Evolutionary conservation across 2,329 filamentous ascomycete species (phyloP).

Genomic region (Alternaria arborescens): DNA sequence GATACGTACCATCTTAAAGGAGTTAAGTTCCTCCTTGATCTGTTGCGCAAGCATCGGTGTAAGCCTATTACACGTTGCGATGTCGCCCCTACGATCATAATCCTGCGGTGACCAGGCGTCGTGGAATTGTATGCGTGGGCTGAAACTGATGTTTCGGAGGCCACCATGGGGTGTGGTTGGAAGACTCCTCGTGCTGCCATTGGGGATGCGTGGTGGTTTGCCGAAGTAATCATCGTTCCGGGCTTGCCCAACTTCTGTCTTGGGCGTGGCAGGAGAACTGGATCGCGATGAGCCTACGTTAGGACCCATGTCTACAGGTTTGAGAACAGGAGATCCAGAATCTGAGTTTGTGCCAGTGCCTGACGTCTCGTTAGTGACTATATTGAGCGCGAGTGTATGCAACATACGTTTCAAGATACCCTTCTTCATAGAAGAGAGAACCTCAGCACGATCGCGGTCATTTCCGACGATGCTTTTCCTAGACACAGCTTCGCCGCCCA

Average conservation of each 20-base stretch:
- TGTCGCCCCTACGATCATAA: conserved; percentile 94
- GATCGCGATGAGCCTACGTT: conserved; percentile 82
- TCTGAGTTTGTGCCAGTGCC: conserved; percentile 66
- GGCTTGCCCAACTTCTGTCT: conserved; percentile 64
- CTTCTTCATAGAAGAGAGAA: conserved; percentile 90
- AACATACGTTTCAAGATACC: conserved; percentile 89
- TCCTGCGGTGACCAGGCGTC: conserved; percentile 96
- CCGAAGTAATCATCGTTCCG: conserved; percentile 88
- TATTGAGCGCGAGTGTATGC: conserved; percentile 11
- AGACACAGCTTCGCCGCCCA: conserved; percentile 59
- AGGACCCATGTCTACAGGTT: conserved; percentile 67
- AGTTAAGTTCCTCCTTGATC: conserved; percentile 99
- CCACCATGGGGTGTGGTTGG: conserved; percentile 77
- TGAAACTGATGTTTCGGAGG: conserved; percentile 76
- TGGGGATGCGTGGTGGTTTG: conserved; percentile 72
- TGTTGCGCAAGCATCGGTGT: conserved; percentile 98
- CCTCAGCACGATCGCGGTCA: conserved; percentile 88
- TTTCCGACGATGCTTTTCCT: conserved; percentile 91
- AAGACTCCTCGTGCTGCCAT: conserved; percentile 79
- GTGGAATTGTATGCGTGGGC: conserved; percentile 90
- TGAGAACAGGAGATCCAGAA: conserved; percentile 73
- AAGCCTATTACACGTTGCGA: conserved; percentile 96
- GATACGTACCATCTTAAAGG: conserved; percentile 91
- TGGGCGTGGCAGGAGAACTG: conserved; percentile 87
- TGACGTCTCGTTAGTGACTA: conserved; percentile 29